Evolutionary conservation across 176 grass and related monocot genomes (phyloP), one percentile per base, ranked within the genome.

Genomic region (Oryza coarctata): DNA sequence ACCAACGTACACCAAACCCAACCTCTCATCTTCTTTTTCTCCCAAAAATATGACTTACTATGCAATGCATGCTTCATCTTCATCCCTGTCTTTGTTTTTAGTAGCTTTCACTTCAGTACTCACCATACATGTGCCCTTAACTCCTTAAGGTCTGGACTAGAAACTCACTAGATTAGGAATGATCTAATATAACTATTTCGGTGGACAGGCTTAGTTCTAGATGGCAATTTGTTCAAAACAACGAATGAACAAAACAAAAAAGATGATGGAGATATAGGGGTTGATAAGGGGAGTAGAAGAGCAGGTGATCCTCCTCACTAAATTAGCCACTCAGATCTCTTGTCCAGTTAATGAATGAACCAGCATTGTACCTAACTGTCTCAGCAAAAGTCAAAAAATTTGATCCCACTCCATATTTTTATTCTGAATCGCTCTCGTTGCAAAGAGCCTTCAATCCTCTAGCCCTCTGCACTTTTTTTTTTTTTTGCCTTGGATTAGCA

Each of bases 361-460:
- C 47, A 38, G 68, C 60, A 68, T 49, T 38, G 27, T 58, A 79
- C 62, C 45, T 41, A 82, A 81, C 43, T 79, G 49, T 80, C 68
- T 63, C 22, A 55, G 58, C 18, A 63, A 10, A 83, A 68, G 74
- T 83, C 2, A 61, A 61, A 68, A 76, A 90, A 5, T 10, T 26
- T n/a, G 20, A 75, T 75, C 33, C 30, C 25, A 7, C 26, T 35
- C 36, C 38, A 7, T 23, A 65, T 33, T 73, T 82, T 75, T 90
- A 90, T 62, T 99, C 97, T 71, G 93, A 89, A 87, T 96, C 97
- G 38, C 97, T 99, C 80, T 95, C 97, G 87, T 92, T 83, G 83
- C 80, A 88, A 75, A 99, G 82, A 80, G 93, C 97, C 87, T 99
- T 99, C 91, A 99, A 87, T 83, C 97, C 91, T 87, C 83, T 95